Base-by-base conservation (phyloP, 192 early-diverging fungal species). In the Podila epigama region DNA sequence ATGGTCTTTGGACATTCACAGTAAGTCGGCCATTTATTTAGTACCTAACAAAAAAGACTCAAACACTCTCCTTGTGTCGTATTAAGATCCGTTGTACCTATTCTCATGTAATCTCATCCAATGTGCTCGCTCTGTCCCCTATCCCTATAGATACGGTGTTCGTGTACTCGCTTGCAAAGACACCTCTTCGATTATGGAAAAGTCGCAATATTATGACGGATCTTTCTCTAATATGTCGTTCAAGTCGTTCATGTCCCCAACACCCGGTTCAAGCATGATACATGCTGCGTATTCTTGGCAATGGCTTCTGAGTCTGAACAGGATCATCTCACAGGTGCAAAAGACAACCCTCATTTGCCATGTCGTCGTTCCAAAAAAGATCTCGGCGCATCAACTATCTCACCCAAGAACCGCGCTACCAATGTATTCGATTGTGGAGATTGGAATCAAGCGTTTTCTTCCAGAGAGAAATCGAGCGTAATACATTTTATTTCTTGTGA, bases 1-100 rank as follows among this genome's bases (percentile, higher is more conserved):
- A 77, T 88, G 11, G 70, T 80, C 28, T 89, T 83, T 80, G 73
- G 82, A 41, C 90, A 91, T 53, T 77, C 87, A 2, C 85, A 88
- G 59, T 89, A 48, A 36, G 81, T 73, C 31, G 34, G 12, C 20
- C 16, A 50, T 37, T 12, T 11, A 29, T n/a, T 29, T 22, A 59
- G 20, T n/a, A 13, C 15, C 28, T 40, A 40, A 40, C 41, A 4
- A 35, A 15, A 37, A 22, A 29, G 11, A 27, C 6, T 28, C 22
- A 6, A 22, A 5, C 20, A 51, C 18, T 51, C 2, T 33, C 33
- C 44, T n/a, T n/a, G n/a, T n/a, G n/a, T n/a, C n/a, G n/a, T n/a
- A n/a, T n/a, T n/a, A n/a, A n/a, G n/a, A n/a, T n/a, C n/a, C n/a
- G n/a, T n/a, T n/a, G n/a, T n/a, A n/a, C n/a, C n/a, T n/a, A n/a